Conservation (phyloP, 1,284 basidiomycete genomes). For the Trametes polyzona region DNA sequence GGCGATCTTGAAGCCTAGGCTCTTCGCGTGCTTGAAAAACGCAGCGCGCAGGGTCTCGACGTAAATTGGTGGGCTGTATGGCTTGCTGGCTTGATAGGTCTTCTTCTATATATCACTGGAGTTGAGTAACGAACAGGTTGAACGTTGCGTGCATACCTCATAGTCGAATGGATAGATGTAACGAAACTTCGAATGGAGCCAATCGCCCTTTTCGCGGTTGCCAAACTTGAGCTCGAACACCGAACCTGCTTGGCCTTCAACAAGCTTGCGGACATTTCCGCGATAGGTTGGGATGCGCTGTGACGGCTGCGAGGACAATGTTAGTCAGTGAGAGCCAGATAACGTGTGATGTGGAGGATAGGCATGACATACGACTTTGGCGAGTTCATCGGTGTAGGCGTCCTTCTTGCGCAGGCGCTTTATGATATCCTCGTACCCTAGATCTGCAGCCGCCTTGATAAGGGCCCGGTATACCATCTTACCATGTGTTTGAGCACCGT, state of each 20-base stretch:
- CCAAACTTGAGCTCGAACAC: neutral
- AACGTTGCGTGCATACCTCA: neutral
- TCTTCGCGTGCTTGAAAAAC: neutral
- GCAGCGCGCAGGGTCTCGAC: neutral
- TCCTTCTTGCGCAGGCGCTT: neutral
- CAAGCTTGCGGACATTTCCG: neutral
- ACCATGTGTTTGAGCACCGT: neutral
- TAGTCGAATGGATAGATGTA: neutral
- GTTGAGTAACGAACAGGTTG: neutral
- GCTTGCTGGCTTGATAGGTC: neutral
- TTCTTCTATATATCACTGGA: neutral
- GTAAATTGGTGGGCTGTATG: neutral
- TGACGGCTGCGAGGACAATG: neutral
- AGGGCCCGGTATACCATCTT: neutral
- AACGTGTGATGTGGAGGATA: too few species aligned
- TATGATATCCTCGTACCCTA: neutral
- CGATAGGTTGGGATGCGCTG: neutral
- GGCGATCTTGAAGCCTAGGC: neutral
- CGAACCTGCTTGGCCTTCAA: neutral
- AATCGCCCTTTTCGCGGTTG: neutral
- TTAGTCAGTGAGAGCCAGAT: too few species aligned
- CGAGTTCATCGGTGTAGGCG: neutral
- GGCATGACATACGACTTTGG: neutral
- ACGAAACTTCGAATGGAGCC: neutral
- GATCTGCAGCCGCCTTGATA: neutral